A percentile compares a stretch with the other conserved stretches of the same genome.
Evolutionary conservation across 371 early-diverging fungal species (phyloP).

Genomic region (Gilbertella persicaria): DNA sequence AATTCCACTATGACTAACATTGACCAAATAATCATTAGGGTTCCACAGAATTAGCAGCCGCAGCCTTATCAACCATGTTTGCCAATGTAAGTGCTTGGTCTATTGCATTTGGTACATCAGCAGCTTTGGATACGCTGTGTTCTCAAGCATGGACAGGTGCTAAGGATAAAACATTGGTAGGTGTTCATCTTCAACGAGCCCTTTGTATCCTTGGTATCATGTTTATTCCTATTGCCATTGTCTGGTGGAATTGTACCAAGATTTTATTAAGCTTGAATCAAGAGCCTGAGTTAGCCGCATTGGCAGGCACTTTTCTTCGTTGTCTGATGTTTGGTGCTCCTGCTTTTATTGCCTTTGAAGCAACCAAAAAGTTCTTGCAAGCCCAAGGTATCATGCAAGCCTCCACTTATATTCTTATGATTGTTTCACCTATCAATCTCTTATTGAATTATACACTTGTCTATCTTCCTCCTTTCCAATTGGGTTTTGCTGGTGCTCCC

Average conservation of each 20-base stretch:
- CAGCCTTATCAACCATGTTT: constrained; percentile 74
- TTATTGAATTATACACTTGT: constrained; percentile 72
- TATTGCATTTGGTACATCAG: constrained; percentile 72
- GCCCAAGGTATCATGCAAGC: constrained; percentile 87
- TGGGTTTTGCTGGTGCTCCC: constrained; percentile 85
- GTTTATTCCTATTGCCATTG: constrained; percentile 67
- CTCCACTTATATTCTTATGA: constrained; percentile 63
- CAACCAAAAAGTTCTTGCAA: constrained; percentile 77
- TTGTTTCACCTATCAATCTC: constrained; percentile 72
- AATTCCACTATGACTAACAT: constrained; percentile 2
- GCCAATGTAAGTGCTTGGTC: constrained; percentile 77
- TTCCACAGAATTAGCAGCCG: constrained; percentile 74
- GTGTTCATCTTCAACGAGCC: constrained; percentile 83
- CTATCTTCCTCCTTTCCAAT: constrained; percentile 58
- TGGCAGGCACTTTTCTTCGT: constrained; percentile 56
- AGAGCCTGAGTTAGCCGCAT: constrained; percentile 36
- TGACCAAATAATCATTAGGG: constrained; percentile 24
- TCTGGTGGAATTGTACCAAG: constrained; percentile 73
- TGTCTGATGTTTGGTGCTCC: constrained; percentile 71
- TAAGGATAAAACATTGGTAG: constrained; percentile 68
- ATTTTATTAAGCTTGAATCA: constrained; percentile 48
- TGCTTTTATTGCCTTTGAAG: constrained; percentile 77
- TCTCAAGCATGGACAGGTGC: constrained; percentile 84
- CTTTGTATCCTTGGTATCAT: constrained; percentile 67
- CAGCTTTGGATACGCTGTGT: constrained; percentile 86